Base-by-base conservation (phyloP, 2,329 filamentous ascomycete species). In the Chaetothyriales sp. region DNA sequence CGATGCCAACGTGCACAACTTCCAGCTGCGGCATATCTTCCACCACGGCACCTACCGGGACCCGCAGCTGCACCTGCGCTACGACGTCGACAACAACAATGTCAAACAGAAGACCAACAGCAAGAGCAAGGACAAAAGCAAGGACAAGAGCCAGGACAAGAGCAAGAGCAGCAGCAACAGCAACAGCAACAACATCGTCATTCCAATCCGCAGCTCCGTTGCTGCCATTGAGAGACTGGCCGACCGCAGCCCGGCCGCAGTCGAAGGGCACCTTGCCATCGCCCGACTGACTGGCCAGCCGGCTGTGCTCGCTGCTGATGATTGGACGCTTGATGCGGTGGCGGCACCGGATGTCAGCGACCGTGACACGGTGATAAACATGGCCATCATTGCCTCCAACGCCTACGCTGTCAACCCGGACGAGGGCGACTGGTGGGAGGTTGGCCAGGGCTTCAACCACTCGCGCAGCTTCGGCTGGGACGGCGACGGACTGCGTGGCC, bases 391-490 rank as follows among this genome's bases (percentile, higher is more conserved):
- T 80, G 83, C 89, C 0, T 80, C 87, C 47, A 81, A 96, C 63
- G 88, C 92, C 32, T 98, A 98, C 63, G 84, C 93, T 10, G 73
- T 84, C 51, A 76, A 78, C 48, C 81, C 84, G 3, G 74, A 75
- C 9, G 75, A 81, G 47, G 78, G 81, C 2, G 83, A 94, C 56
- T 96, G 92, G 90, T 74, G 86, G 56, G 85, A 89, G 56, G 81
- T 93, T 1, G 80, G 83, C 44, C 75, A 75, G 8, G 80, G 78
- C 1, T 95, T 87, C 70, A 95, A 96, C 65, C 80, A 86, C 55
- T 89, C 85, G 5, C 80, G 79, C 49, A 86, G 89, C 63, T 96
- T 96, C 69, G 92, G 92, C 44, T 96, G 92, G 92, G 79, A 93
- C 64, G 73, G 72, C 36, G 89, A 96, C 64, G 90, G 90, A 2